Evolutionary conservation across 2,329 filamentous ascomycete genomes (phyloP).

Genomic region (Aspergillus sp.): DNA sequence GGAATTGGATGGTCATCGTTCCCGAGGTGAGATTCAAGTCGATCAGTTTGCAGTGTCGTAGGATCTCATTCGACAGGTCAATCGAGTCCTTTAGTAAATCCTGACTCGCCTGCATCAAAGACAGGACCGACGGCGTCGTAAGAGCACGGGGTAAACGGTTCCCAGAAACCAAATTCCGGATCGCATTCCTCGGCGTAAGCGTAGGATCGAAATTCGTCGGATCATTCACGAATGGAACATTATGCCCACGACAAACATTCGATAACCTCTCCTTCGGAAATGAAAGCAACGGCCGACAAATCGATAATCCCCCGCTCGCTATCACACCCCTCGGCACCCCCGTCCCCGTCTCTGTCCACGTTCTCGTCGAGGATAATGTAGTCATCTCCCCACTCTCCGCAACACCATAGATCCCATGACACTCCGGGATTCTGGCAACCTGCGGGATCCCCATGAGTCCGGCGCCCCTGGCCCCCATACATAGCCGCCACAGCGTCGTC

Average conservation of each 20-base stretch:
- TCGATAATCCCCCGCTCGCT: constrained; percentile 29
- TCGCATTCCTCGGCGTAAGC: constrained; percentile 71
- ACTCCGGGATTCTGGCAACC: constrained; percentile 71
- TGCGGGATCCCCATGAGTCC: constrained; percentile 65
- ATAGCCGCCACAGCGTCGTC: constrained; percentile 73
- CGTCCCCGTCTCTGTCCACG: background rate
- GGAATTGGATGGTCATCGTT: constrained; percentile 25
- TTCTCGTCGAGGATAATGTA: constrained; percentile 20
- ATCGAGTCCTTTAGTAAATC: constrained; percentile 41
- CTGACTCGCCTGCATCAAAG: constrained; percentile 51
- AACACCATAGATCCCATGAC: constrained; percentile 64
- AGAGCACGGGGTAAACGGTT: constrained; percentile 63
- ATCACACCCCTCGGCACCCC: constrained; percentile 7
- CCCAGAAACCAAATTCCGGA: constrained; percentile 59
- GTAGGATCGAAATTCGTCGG: constrained; percentile 71
- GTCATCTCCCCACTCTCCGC: constrained; percentile 56
- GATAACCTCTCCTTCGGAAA: constrained; percentile 62
- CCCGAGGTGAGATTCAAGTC: constrained; percentile 30
- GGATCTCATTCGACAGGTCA: constrained; percentile 48
- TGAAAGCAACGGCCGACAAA: constrained; percentile 33
- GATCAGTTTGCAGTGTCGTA: constrained; percentile 33
- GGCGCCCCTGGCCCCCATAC: constrained; percentile 59
- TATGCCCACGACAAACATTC: constrained; percentile 60
- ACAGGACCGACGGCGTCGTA: constrained; percentile 56
- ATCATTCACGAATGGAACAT: constrained; percentile 75